These are phyloP conservation scores for Coprinopsis sp. DNA, from an alignment of 768 basidiomycete genomes.

Conservation along the genomic window DNA sequence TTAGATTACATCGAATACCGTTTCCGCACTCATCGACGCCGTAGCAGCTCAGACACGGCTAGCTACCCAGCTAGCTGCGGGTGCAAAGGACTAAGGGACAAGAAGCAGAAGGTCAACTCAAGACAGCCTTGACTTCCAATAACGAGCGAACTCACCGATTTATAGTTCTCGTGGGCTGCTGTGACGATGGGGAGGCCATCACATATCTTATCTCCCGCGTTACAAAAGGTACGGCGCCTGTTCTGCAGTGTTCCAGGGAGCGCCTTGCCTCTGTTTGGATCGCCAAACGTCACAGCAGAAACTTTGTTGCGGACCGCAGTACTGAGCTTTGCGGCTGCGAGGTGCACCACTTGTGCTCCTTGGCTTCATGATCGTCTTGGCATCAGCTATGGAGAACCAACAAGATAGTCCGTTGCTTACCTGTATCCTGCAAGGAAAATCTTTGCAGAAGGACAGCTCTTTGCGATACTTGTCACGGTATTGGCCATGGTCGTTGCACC, in stretches of 20 bases:
- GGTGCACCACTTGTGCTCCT: constrained; percentile 21
- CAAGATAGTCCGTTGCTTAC: constrained; percentile 17
- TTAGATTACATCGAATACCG: no score
- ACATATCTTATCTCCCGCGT: constrained; percentile 28
- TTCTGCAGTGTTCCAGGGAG: constrained; percentile 24
- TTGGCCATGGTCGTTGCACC: constrained; percentile 33
- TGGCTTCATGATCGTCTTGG: constrained; percentile 15
- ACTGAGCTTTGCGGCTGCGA: constrained; percentile 12
- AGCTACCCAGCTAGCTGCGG: no score
- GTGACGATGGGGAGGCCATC: constrained; percentile 19
- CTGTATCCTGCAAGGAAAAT: constrained; percentile 34
- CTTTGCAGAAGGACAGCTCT: constrained; percentile 26
- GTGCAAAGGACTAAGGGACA: no score
- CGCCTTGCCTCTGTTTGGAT: constrained; percentile 26
- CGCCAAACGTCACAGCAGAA: constrained; percentile 30
- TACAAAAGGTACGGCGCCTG: constrained; percentile 24
- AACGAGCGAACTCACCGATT: constrained; percentile 15
- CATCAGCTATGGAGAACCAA: neutral
- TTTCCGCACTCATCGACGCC: no score
- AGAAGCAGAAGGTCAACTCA: no score
- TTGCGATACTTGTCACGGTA: constrained; percentile 23
- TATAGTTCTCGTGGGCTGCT: constrained; percentile 20
- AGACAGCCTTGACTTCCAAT: no score
- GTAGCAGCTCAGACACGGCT: no score
- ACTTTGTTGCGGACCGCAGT: constrained; percentile 13